Evolutionary conservation across 345 rosid genomes (phyloP), one percentile per base, ranked within the genome.

Genomic region (Populus nigra): DNA sequence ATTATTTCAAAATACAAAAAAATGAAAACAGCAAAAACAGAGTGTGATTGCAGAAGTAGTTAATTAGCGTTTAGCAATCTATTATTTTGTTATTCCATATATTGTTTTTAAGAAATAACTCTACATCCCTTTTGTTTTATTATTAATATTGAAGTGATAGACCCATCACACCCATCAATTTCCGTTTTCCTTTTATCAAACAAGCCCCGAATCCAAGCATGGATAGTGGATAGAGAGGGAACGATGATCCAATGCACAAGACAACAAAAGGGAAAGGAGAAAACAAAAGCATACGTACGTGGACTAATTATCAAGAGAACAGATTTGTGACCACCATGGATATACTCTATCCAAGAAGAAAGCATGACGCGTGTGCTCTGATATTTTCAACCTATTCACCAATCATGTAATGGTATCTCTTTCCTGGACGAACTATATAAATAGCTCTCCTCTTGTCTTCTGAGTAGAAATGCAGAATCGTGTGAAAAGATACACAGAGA

Each of bases 351-450:
- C 36, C 36, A 33, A 7, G 39, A 38, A 38, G 25, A 8, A 20
- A 22, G 25, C 23, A 55, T 22, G 61, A 22, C 72, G 71, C 71
- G 72, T 75, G 72, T 41, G 4, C 33, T 57, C 59, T 47, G 76
- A 43, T 43, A 55, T 66, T 63, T 29, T 18, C n/a, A 5, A 0
- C 16, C 13, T 5, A 4, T 27, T 65, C 68, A 11, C 22, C 43
- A 65, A 57, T 45, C 39, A 20, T 65, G 65, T 25, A 27, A 22
- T 29, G 2, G 13, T 0, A 41, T 45, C 61, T 74, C 36, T 25
- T 23, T 0, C 27, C 20, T 7, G 11, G 27, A 4, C 39, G 62
- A 66, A 45, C 69, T 70, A 70, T 70, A 70, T 69, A 77, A 59
- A 36, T 22, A 68, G 18, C 20, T 45, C n/a, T 36, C 13, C 12